Base-by-base conservation (phyloP, 2,329 filamentous ascomycete genomes). In the Pyrenochaeta sp. region DNA sequence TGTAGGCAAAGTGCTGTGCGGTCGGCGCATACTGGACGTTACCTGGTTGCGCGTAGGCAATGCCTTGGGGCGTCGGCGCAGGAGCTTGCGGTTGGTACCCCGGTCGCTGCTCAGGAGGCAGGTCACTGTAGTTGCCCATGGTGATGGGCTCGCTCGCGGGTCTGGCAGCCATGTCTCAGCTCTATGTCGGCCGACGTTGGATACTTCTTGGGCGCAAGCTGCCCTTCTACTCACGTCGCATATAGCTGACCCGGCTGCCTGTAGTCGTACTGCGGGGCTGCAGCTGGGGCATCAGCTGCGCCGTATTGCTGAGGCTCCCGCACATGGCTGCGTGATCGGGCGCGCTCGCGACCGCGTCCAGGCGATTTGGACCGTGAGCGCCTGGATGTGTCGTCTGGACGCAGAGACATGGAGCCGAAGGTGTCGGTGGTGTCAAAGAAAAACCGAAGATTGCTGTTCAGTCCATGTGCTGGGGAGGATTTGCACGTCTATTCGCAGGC, bases 91-190 rank as follows among this genome's bases (percentile, higher is more conserved):
- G 13, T 19, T 39, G 66, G 51, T 77, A 81, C 36, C 74, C 77
- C 2, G 80, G 78, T 5, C 80, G 71, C 59, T 82, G 75, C 50
- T 80, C 67, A 12, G 79, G 80, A 28, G 80, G 80, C 9, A 80
- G 72, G 59, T 82, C 80, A 25, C 72, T 68, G 58, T 79, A 82
- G 52, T 75, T 78, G 50, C 79, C 79, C 78, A 81, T 81, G 48
- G 78, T 80, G 34, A 79, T 75, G 60, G 72, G 72, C 45, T 74
- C 67, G 56, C 57, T 64, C 34, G 58, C 56, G 27, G 67, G 66
- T 66, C 73, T 77, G 62, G 67, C 48, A 45, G 69, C 70, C 72
- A 75, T 75, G 50, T 68, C 62, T 75, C 67, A 74, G 73, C 64
- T 59, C 34, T 52, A 9, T 56, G 40, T 59, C 58, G 47, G 50